Evolutionary conservation across 306 rosid species (phyloP).

Genomic region (Dalbergia cultrata): DNA sequence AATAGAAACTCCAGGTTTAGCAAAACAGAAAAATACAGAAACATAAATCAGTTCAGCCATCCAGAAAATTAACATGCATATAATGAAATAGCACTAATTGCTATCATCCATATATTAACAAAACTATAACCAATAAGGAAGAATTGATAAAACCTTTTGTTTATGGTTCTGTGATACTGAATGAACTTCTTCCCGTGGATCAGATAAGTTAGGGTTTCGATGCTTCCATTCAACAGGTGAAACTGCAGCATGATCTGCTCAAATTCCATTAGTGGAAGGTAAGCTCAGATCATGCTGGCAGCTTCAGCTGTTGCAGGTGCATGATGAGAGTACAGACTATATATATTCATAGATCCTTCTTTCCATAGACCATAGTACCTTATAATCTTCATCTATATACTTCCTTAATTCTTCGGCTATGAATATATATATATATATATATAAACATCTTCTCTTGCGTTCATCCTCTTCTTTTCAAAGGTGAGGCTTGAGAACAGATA

Average conservation of each 20-base stretch:
- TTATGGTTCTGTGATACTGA: conserved; percentile 1
- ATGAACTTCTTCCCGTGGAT: background rate
- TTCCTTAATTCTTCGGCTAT: conserved; percentile 2
- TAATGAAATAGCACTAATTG: background rate
- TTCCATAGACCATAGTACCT: background rate
- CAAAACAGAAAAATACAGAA: background rate
- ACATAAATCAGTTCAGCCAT: conserved; percentile 1
- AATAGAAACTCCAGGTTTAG: conserved; percentile 23
- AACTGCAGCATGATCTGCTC: conserved; percentile 81
- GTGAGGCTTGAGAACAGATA: conserved; percentile 38
- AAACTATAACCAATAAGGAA: background rate
- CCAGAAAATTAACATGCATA: background rate
- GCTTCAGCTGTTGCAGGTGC: conserved; percentile 83
- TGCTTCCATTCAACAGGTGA: conserved; percentile 82
- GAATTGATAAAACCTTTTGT: conserved; percentile 1
- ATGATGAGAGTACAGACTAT: conserved; percentile 21
- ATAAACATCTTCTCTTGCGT: background rate
- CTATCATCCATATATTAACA: background rate
- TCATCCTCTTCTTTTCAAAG: conserved; percentile 20
- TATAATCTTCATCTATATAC: conserved; percentile 19
- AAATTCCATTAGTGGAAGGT: conserved; percentile 34
- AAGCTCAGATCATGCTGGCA: conserved; percentile 95
- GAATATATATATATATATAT: background rate
- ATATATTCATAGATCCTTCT: background rate
- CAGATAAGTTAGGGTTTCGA: conserved; percentile 40